A percentile compares a stretch with the other conserved stretches of the same genome.
Evolutionary conservation across 2,329 filamentous ascomycete genomes (phyloP).

Genomic region (Pseudogymnoascus sp.): DNA sequence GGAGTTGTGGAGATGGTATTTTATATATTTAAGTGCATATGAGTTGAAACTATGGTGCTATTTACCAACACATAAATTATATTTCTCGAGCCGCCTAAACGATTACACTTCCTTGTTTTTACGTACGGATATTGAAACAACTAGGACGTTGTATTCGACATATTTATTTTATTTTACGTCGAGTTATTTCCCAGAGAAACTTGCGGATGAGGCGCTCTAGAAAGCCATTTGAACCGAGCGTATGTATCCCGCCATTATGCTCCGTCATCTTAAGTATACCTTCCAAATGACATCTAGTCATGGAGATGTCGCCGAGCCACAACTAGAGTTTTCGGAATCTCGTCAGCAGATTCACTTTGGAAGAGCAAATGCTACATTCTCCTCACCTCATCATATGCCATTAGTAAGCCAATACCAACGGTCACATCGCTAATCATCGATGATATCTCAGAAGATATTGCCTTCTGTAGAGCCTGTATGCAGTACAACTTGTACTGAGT

Average conservation of each 20-base stretch:
- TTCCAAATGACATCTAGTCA: conserved; percentile 10
- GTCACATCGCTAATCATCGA: conserved; percentile 7
- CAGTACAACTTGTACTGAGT: conserved; percentile 12
- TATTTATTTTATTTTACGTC: neutral
- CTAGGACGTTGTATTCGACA: neutral
- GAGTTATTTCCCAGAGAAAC: neutral
- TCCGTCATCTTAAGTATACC: conserved; percentile 15
- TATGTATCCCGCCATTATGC: conserved; percentile 13
- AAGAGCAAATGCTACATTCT: neutral
- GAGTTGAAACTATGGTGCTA: neutral
- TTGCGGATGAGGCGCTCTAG: conserved; percentile 11
- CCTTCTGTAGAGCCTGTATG: neutral
- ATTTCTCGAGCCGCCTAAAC: neutral
- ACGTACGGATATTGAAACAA: neutral
- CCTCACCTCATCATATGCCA: neutral
- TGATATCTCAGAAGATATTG: conserved; percentile 6
- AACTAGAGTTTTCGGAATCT: neutral
- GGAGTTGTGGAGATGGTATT: neutral
- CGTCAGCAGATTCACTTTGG: neutral
- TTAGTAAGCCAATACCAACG: neutral
- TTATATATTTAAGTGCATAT: neutral
- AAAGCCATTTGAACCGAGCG: conserved; percentile 12
- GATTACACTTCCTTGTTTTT: neutral
- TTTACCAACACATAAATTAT: neutral
- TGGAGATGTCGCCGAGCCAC: conserved; percentile 9